Evolutionary conservation across 768 basidiomycete genomes (phyloP).

Genomic region (Lepiota brunneoincarnata): DNA sequence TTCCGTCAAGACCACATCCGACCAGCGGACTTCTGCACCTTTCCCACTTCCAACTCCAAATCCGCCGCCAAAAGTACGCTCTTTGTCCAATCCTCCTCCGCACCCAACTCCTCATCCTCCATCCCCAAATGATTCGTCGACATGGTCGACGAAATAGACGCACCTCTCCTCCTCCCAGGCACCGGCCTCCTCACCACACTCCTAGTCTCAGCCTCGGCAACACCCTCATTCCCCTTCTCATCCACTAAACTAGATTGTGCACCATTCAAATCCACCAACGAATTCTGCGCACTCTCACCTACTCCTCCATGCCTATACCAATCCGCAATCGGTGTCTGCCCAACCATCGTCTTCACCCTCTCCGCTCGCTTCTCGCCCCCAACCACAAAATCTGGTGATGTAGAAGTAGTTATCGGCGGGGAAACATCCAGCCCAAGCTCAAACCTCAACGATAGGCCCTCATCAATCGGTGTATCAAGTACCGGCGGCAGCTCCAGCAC

Average conservation of each 20-base stretch:
- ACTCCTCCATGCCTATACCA: constrained; percentile 21
- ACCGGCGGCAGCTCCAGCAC: constrained; percentile 49
- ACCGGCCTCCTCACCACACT: constrained; percentile 10
- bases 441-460: constrained; percentile 42
- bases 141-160: constrained; percentile 27
- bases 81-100: constrained; percentile 67
- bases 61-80: constrained; percentile 75
- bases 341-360: constrained; percentile 13
- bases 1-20: neutral
- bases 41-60: constrained; percentile 3
- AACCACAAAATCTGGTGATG: neutral
- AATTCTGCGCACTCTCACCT: constrained; percentile 19
- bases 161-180: constrained; percentile 17
- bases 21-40: neutral
- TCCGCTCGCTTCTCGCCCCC: constrained; percentile 15
- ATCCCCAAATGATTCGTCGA: constrained; percentile 49
- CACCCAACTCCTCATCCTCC: constrained; percentile 41
- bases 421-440: constrained; percentile 33
- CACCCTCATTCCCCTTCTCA: constrained; percentile 10
- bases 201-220: neutral
- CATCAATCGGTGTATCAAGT: constrained; percentile 60
- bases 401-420: constrained; percentile 24
- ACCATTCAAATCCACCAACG: constrained; percentile 17
- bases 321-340: constrained; percentile 37
- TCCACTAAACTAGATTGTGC: neutral